Base-by-base conservation (phyloP, 2,329 filamentous ascomycete genomes). In the Stachybotrys chartarum region DNA sequence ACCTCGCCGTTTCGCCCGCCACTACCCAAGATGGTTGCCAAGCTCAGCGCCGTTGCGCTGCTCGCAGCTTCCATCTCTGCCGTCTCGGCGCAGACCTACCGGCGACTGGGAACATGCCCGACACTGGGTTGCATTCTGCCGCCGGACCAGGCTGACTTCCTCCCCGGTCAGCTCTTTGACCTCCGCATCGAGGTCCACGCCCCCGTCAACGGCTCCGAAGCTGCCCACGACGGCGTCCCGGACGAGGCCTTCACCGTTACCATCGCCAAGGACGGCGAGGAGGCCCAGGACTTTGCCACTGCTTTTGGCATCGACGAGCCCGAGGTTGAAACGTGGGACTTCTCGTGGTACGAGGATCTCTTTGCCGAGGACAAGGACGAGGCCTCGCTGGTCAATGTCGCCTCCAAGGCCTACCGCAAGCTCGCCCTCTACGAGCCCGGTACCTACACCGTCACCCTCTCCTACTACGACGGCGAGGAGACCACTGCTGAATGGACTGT, bases 321-420 rank as follows among this genome's bases (percentile, higher is more conserved):
- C 18, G 72, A 83, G 68, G 73, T 94, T 16, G 90, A 95, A 77
- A 85, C 78, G 60, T 95, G 90, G 90, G 81, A 85, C 61, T 94
- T 94, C 67, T 79, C 79, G n/a, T 94, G 88, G 87, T 93, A 82
- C 66, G 90, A 93, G 75, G 87, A 95, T 64, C 80, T 91, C 30
- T 95, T 90, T 67, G 90, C 90, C 31, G 75, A 85, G 65, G 89
- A 92, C 63, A 84, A 83, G 4, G 73, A 82, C 18, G 85, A 79
- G 42, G 81, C 88, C 5, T 88, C 86, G 1, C 65, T 91, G 18
- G 90, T 95, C 71, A 89, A 91, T 58, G 90, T 94, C 53, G 85
- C 89, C 1, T 81, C 88, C 59, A 93, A 91, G 73, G 84, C 84
- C 32, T 94, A 91, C 75, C 82, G 90, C 58, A 82, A 84, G 59